Evolutionary conservation across 73 alveolate genomes (phyloP), one percentile per base, ranked within the genome.

Genomic region (Paramecium caudatum): DNA sequence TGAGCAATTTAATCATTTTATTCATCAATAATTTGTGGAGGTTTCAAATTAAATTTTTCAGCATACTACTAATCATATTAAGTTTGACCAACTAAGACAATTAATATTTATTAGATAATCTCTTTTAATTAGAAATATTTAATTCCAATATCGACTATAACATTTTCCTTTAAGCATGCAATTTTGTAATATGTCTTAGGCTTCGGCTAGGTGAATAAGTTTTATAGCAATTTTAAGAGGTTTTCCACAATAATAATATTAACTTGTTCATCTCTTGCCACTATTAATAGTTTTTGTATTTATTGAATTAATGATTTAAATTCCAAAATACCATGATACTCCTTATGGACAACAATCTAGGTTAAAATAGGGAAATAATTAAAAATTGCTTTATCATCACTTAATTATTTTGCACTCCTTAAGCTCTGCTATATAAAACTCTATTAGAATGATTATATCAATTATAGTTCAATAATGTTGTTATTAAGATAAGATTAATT

Each of bases 141-240:
- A 12, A 55, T 27, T 55, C 80, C 80, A 9, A 55, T 0, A 55
- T 55, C 80, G 23, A 55, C 4, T 27, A 55, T 27, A 23, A 55
- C 30, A 4, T 55, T 55, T 10, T 55, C 80, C 21, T 55, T 55
- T 23, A 55, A 55, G 30, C 23, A 55, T 1, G 41, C 2, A 23
- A 55, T 23, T 55, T 55, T 55, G 30, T 55, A 55, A 55, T 55
- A 55, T 4, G 80, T 55, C 30, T 55, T 55, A 8, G 80, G 46
- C 30, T 55, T 55, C 1, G 23, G 23, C 45, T 21, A 55, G 8
- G 23, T 10, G 30, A 55, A 55, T 23, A 55, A 23, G 13, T 2
- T 1, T 6, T 55, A 27, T 3, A 55, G 30, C 12, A 55, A 55
- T 27, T 55, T 55, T 27, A 55, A 43, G 23, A 55, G 23, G 23